Evolutionary conservation across 768 basidiomycete genomes (phyloP).

Genomic region (Podaxis mareebaensis): DNA sequence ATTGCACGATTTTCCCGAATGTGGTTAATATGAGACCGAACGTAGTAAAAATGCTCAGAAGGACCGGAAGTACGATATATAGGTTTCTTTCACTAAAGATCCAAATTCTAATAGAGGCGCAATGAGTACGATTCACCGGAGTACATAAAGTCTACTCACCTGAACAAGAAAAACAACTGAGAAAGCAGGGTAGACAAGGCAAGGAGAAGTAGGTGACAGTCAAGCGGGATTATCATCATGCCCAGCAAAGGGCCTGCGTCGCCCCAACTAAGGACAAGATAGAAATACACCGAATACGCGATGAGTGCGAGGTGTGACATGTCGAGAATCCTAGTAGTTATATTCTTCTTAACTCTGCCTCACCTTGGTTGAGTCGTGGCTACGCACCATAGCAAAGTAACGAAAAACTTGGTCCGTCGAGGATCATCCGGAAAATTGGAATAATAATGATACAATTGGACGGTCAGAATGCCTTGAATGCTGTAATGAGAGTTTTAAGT

Average conservation of each 20-base stretch:
- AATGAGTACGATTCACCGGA: neutral
- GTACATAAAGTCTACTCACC: conserved; percentile 8
- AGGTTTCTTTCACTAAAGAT: conserved; percentile 16
- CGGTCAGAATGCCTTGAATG: conserved; percentile 23
- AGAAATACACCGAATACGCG: conserved; percentile 21
- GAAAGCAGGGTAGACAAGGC: conserved; percentile 17
- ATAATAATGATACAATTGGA: conserved; percentile 24
- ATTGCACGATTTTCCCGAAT: neutral
- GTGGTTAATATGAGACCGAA: conserved; percentile 13
- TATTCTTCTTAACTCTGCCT: neutral
- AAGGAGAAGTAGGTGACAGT: conserved; percentile 20
- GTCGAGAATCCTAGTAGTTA: conserved; percentile 20
- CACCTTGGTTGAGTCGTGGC: neutral
- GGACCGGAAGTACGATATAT: conserved; percentile 7
- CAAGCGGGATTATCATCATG: conserved; percentile 11
- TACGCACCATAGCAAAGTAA: conserved; percentile 14
- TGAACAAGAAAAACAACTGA: conserved; percentile 20
- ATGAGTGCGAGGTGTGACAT: conserved; percentile 20
- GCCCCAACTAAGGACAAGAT: conserved; percentile 23
- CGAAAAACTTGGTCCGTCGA: conserved; percentile 17
- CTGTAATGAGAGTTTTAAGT: conserved; percentile 6
- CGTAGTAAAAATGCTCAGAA: conserved; percentile 8
- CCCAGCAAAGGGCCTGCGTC: conserved; percentile 7
- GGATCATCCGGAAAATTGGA: conserved; percentile 21
- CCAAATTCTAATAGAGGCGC: conserved; percentile 17